A percentile compares a stretch with the other conserved stretches of the same genome.
phyloP scores from a whole-genome alignment of 2,329 filamentous ascomycete species.

The Exophiala xenobiotica region DNA sequence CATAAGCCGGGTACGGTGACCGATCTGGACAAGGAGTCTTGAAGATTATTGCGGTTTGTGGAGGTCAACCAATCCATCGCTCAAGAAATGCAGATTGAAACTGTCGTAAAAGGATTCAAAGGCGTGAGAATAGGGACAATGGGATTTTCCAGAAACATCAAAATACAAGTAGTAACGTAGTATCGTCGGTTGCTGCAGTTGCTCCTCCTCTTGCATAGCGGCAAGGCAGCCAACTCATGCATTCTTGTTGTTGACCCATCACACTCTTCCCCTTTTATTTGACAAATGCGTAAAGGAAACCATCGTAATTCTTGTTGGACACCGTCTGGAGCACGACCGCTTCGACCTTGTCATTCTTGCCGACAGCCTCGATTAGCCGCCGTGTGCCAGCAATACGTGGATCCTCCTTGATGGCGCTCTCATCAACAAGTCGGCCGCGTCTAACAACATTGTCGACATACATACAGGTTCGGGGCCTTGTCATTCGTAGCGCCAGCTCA shows the following conservation, averaged over 20 bases:
- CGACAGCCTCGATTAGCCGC: conserved; percentile 44
- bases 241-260: not conserved
- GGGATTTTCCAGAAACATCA: too few species aligned
- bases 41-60: not conserved
- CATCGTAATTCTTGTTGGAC: conserved; percentile 50
- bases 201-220: too few species aligned
- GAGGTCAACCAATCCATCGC: too few species aligned
- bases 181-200: too few species aligned
- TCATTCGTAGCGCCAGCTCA: conserved; percentile 45
- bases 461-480: conserved; percentile 42
- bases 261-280: conserved; percentile 26
- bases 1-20: conserved; percentile 24
- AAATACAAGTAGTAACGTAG: too few species aligned
- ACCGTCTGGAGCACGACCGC: conserved; percentile 48
- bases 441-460: conserved; percentile 55
- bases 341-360: conserved; percentile 44
- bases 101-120: too few species aligned
- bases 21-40: conserved; percentile 20
- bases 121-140: too few species aligned
- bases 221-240: too few species aligned
- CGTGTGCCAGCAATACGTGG: conserved; percentile 32
- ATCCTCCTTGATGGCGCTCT: conserved; percentile 25
- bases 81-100: too few species aligned
- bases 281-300: conserved; percentile 44
- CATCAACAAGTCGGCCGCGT: conserved; percentile 35